Evolutionary conservation across 1,284 basidiomycete genomes (phyloP).

Genomic region (Puccinia horiana): DNA sequence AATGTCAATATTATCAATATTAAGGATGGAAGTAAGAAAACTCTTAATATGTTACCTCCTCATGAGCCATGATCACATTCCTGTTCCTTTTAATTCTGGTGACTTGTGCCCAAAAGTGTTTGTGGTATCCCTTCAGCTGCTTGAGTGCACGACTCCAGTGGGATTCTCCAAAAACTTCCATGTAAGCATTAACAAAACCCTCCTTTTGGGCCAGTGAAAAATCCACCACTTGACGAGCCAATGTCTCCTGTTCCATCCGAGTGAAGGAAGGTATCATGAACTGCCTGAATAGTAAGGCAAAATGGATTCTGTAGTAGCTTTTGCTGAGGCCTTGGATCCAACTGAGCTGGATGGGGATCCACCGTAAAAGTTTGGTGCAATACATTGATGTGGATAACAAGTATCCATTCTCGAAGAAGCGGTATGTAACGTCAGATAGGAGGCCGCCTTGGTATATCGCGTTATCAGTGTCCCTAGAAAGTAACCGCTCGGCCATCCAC

Average conservation of each 20-base stretch:
- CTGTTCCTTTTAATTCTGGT: conserved; percentile 11
- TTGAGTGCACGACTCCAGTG: not conserved
- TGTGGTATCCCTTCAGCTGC: conserved; percentile 5
- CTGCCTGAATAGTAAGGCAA: not conserved
- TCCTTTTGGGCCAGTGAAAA: conserved; percentile 4
- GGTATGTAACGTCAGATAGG: conserved; percentile 15
- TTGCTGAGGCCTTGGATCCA: not conserved
- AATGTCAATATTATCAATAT: no score
- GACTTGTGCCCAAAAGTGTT: conserved; percentile 1
- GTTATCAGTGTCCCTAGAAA: not conserved
- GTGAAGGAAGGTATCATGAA: not conserved
- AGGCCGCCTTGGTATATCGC: not conserved
- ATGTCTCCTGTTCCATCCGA: not conserved
- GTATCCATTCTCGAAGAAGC: conserved; percentile 13
- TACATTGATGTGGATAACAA: conserved; percentile 8
- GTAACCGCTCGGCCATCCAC: conserved; percentile 6
- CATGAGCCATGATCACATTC: not conserved
- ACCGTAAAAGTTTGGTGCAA: not conserved
- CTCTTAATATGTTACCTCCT: not conserved
- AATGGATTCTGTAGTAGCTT: conserved; percentile 9
- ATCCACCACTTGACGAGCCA: conserved; percentile 12
- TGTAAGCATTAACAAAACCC: conserved; percentile 7
- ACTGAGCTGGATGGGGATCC: conserved; percentile 24
- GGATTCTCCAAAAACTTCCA: not conserved
- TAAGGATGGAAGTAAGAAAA: no score